A percentile compares a stretch with the other conserved stretches of the same genome.
Evolutionary conservation across 176 grass and related monocot genomes (phyloP).

Genomic region (Alopecurus myosuroides): DNA sequence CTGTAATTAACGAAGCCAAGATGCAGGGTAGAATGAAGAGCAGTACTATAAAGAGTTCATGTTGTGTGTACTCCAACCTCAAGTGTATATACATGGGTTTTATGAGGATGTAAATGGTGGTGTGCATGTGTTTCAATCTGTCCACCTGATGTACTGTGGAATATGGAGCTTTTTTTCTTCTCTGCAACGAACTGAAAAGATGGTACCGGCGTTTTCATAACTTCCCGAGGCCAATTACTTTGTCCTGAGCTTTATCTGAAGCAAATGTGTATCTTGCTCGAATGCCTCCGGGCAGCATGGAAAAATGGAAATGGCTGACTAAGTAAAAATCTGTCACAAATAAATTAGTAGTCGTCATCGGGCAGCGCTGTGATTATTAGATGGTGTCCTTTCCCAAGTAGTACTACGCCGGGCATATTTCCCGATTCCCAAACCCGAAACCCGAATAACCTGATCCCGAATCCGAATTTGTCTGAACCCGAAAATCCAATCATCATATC

Average conservation of each 20-base stretch:
- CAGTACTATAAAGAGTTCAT: not conserved
- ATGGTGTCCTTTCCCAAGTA: no score
- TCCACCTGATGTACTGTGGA: not conserved
- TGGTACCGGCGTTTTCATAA: not conserved
- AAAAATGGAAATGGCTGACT: not conserved
- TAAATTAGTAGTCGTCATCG: not conserved
- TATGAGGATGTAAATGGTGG: not conserved
- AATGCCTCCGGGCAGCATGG: not conserved
- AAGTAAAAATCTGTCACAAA: not conserved
- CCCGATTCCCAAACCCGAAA: no score
- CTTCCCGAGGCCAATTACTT: not conserved
- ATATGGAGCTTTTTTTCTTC: not conserved
- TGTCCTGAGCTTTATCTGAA: not conserved
- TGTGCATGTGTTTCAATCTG: not conserved
- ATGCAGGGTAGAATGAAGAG: no score
- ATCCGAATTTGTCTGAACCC: no score
- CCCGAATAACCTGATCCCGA: no score
- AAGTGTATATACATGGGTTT: constrained; percentile 19
- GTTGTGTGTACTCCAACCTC: not conserved
- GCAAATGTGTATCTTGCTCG: not conserved
- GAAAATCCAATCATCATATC: no score
- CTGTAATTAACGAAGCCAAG: not conserved
- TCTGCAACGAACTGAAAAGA: not conserved
- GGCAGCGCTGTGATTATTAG: not conserved
- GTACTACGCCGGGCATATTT: no score